Percentiles rank a stretch among this genome's conserved stretches.
Evolutionary conservation across 2,329 filamentous ascomycete species (phyloP).

Genomic region (Periglandula ipomoeae): DNA sequence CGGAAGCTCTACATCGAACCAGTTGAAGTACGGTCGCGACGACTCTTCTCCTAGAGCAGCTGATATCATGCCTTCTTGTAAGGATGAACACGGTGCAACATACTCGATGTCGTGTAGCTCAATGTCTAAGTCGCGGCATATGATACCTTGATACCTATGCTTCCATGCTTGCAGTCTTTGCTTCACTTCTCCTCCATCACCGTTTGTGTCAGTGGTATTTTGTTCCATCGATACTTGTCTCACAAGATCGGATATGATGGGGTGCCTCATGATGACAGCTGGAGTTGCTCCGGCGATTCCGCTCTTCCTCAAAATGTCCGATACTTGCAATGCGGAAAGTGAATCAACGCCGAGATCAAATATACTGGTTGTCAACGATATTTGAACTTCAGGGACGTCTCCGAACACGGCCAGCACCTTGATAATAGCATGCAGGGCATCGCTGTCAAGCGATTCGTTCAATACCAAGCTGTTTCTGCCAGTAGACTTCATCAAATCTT

Average conservation of each 20-base stretch:
- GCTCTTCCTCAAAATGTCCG: slow-evolving; percentile 50
- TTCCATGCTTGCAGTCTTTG: slow-evolving; percentile 56
- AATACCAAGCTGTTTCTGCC: slow-evolving; percentile 16
- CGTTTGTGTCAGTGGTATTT: slow-evolving; percentile 2
- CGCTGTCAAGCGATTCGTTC: slow-evolving; percentile 20
- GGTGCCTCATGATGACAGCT: slow-evolving; percentile 57
- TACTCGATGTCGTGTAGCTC: slow-evolving; percentile 51
- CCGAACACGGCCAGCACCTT: slow-evolving; percentile 45
- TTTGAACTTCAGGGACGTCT: slow-evolving; percentile 28
- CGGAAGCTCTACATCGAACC: slow-evolving; percentile 53
- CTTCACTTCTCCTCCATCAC: slow-evolving; percentile 35
- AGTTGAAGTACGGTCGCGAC: slow-evolving; percentile 63
- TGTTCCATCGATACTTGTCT: slow-evolving; percentile 20
- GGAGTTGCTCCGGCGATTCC: slow-evolving; percentile 55
- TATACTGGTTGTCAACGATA: slow-evolving; percentile 54
- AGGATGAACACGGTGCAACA: slow-evolving; percentile 71
- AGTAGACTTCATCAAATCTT: slow-evolving; percentile 51
- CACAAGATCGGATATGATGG: slow-evolving; percentile 39
- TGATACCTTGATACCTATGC: slow-evolving; percentile 47
- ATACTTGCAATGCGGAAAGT: slow-evolving; percentile 68
- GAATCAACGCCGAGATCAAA: slow-evolving; percentile 87
- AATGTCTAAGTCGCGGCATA: slow-evolving; percentile 44
- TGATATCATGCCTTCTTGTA: slow-evolving; percentile 82
- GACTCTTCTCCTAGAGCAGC: slow-evolving; percentile 48
- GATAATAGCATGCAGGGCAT: slow-evolving; percentile 39